Conservation (phyloP, 148 eudicot species). For the Amaranthus palmeri region DNA sequence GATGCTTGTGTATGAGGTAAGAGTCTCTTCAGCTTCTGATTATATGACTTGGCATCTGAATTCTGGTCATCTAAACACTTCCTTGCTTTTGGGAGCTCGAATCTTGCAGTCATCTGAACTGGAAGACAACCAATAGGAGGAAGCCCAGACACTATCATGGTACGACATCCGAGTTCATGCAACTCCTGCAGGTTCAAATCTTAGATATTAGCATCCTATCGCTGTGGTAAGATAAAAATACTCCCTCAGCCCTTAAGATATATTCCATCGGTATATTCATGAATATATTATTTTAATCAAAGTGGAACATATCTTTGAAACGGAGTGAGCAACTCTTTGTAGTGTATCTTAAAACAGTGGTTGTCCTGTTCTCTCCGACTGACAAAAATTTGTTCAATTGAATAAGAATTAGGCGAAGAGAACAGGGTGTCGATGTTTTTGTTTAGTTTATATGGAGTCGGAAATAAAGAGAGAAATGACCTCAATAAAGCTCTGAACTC, state of each 20-base stretch:
- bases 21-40: constrained; percentile 37
- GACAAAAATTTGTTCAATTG: too few species aligned
- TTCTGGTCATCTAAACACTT: constrained; percentile 38
- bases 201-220: background rate
- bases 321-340: too few species aligned
- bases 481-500: constrained; percentile 36
- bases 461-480: constrained; percentile 18
- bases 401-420: too few species aligned
- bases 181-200: constrained; percentile 34
- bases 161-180: constrained; percentile 44
- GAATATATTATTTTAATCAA: too few species aligned
- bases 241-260: background rate
- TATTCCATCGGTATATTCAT: background rate
- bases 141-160: constrained; percentile 41
- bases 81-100: constrained; percentile 23
- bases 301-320: too few species aligned
- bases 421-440: background rate
- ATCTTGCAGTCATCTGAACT: constrained; percentile 36
- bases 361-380: too few species aligned
- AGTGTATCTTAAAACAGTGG: too few species aligned
- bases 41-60: constrained; percentile 35
- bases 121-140: constrained; percentile 64
- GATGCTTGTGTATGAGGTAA: constrained; percentile 31
- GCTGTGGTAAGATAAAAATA: too few species aligned
- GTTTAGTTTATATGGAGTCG: background rate